Base-by-base conservation (phyloP, 2,329 filamentous ascomycete genomes). In the Cladophialophora immunda region DNA sequence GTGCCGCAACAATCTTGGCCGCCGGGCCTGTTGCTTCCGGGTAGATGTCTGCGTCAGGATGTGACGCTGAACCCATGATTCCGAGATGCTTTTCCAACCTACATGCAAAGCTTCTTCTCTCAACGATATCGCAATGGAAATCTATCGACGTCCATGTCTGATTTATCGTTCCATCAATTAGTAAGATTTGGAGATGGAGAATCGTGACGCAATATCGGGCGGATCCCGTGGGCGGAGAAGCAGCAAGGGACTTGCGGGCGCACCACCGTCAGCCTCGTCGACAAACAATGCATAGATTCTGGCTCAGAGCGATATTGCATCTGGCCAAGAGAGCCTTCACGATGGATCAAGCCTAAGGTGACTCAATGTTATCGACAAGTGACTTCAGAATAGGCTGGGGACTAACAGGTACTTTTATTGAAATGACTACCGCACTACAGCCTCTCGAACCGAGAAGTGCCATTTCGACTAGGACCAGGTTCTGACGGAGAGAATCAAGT, bases 11-110 rank as follows among this genome's bases (percentile, higher is more conserved):
- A 45, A 80, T 70, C 1, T 65, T 63, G 66, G 80, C 80, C 32
- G 82, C 82, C 4, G 74, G 71, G 7, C 83, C 82, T 3, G 80
- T 83, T 57, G 82, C 82, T 63, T 79, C 76, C 2, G 81, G 80
- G 68, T 82, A 76, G 38, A 83, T 38, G 56, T 82, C 72, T 3
- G 81, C 75, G 69, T 83, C 82, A 19, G 81, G 70, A 64, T 71
- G 79, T 53, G 73, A 64, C 15, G 52, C 52, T 56, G 68, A 66
- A 57, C 55, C 60, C 69, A 71, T 66, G 6, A 71, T 59, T 72
- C 11, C 45, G 45, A 50, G 8, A 5, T 50, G 45, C 45, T 50
- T 50, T 25, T 25, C 22, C 7, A 50, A 9, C n/a, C 17, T 15
- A 27, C 7, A 2, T 5, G 32, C n/a, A 41, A n/a, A 41, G 22